Base-by-base conservation (phyloP, 2,329 filamentous ascomycete genomes). In the Akanthomyces lecanii region DNA sequence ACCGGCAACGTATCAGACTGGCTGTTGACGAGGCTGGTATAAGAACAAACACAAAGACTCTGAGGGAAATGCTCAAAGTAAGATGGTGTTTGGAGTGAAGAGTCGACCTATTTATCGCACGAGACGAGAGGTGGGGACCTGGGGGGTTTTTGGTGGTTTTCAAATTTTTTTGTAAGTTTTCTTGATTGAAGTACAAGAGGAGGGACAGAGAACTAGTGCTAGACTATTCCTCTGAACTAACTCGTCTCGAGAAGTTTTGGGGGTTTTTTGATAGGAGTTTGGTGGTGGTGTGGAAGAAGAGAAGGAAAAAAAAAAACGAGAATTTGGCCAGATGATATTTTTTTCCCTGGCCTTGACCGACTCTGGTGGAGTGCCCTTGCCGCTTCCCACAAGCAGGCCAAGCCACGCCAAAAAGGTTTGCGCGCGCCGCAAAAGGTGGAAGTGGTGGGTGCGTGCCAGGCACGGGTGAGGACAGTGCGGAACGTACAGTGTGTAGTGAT, bases 151-250 rank as follows among this genome's bases (percentile, higher is more conserved):
- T 78, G 73, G 72, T 67, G 75, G 75, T 77, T 85, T 86, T 84
- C 81, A 78, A 73, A 71, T 85, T 86, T 86, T 86, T 86, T 85
- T 81, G 72, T 77, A 76, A 76, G 77, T 82, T 83, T 83, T 77
- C 78, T 73, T 76, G 74, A 75, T 74, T 76, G 75, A 73, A 73
- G 70, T 73, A 78, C 78, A 78, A 81, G 80, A 79, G 78, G 77
- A 80, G 83, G 82, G 81, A 82, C 82, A 85, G 81, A 83, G 79
- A 82, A 79, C 74, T 78, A 81, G 81, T 78, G 82, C 81, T 80
- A 81, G 77, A 79, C 78, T 81, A 82, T 80, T 82, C 82, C 82
- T 80, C 81, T 80, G 80, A 79, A 79, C 78, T 78, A 74, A 72
- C 73, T 77, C 74, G 75, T 77, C 77, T 74, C 72, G 71, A 63